phyloP scores from a whole-genome alignment of 305 asterid genomes.

The Fraxinus latifolia region DNA sequence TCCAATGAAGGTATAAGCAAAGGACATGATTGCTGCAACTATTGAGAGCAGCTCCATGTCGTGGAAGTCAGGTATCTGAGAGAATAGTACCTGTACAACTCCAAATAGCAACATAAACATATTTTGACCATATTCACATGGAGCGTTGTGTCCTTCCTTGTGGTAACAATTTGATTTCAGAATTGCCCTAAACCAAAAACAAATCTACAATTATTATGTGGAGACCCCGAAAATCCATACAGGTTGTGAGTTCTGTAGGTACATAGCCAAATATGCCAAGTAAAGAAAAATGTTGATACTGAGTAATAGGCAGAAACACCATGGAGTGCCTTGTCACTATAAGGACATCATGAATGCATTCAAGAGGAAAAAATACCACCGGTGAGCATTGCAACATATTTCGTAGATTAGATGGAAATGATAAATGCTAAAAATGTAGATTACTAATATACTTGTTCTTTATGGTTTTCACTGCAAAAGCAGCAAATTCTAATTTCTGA shows the following conservation, averaged over 20 bases:
- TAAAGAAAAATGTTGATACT: neutral
- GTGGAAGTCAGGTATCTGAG: conserved; percentile 57
- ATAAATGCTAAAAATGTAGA: neutral
- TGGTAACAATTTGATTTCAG: conserved; percentile 54
- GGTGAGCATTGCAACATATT: neutral
- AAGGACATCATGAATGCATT: neutral
- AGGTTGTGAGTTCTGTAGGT: neutral
- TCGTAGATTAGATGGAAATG: neutral
- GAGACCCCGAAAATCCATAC: neutral
- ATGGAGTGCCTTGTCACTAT: neutral
- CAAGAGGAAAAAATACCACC: neutral
- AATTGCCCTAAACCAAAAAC: conserved; percentile 42
- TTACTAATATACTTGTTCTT: neutral
- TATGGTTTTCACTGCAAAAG: neutral
- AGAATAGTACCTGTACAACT: conserved; percentile 40
- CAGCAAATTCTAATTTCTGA: neutral
- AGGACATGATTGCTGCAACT: conserved; percentile 51
- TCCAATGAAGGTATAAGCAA: conserved; percentile 48
- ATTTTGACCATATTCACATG: conserved; percentile 43
- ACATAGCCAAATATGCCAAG: neutral
- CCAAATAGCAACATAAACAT: conserved; percentile 47
- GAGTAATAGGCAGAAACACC: neutral
- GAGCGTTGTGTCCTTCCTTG: conserved; percentile 46
- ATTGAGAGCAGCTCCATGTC: conserved; percentile 50
- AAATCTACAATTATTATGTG: neutral